These are phyloP conservation scores for Houttuynia cordata DNA, from an alignment of 164 flowering plant genomes.

Conservation along the genomic window DNA sequence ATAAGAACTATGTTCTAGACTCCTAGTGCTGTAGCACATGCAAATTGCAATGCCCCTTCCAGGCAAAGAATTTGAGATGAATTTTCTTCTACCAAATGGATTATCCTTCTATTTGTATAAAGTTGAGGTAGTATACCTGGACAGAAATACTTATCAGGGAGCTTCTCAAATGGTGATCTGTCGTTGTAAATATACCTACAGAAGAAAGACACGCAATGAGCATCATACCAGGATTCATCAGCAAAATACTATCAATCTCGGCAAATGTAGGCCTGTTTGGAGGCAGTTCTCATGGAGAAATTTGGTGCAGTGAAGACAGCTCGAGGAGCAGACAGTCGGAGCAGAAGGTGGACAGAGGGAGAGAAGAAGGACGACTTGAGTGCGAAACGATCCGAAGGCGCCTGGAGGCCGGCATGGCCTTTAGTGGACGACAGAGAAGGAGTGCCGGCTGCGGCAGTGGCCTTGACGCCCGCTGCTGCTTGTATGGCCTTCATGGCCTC, in stretches of 20 bases:
- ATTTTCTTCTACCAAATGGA: too few relatives aligned
- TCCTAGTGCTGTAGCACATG: too few relatives aligned
- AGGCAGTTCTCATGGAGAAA: constrained; percentile 62
- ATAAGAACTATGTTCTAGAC: too few relatives aligned
- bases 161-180: constrained; percentile 82
- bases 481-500: constrained; percentile 37
- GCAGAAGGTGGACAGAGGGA: constrained; percentile 35
- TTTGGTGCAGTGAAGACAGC: constrained; percentile 29
- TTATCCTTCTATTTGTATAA: too few relatives aligned
- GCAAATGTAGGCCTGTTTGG: constrained; percentile 86
- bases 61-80: too few relatives aligned
- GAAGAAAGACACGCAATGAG: neutral
- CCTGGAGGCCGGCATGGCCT: constrained; percentile 28
- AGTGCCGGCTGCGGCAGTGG: constrained; percentile 5
- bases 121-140: constrained; percentile 50
- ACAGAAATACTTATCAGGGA: constrained; percentile 77
- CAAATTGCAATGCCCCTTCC: too few relatives aligned
- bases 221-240: neutral
- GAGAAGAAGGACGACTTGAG: constrained; percentile 51
- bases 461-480: constrained; percentile 17
- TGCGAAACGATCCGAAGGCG: constrained; percentile 32
- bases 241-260: constrained; percentile 51
- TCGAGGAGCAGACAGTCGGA: constrained; percentile 14
- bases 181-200: constrained; percentile 91
- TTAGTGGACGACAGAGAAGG: constrained; percentile 22